Evolutionary conservation across 371 early-diverging fungal species (phyloP), one percentile per base, ranked within the genome.

Genomic region (Batkoa obscura): DNA sequence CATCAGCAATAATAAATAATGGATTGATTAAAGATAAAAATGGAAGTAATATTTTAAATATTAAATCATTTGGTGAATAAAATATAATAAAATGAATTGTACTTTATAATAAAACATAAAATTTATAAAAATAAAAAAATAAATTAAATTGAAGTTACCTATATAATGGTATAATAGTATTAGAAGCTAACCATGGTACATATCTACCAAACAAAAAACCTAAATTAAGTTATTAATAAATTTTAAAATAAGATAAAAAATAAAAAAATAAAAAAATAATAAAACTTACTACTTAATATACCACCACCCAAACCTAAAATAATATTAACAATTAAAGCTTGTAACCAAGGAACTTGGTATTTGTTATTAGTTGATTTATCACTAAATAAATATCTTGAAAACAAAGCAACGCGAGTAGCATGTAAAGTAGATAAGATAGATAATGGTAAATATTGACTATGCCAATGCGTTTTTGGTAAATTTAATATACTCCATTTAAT

Each of bases 181-280:
- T 55, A 15, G 55, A 55, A 32, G 55, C 43, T 33, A 55, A 43
- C 55, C 55, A 55, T 13, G 43, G 34, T 9, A 55, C 34, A 55
- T 55, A 34, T 6, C 43, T 13, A 23, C 55, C 55, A 32, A 43
- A 55, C 17, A 55, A 9, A 43, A 55, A 31, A 39, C 33, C 55
- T 55, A 32, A 31, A 9, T n/a, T n/a, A 47, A 47, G 31, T 47
- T 47, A 4, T 8, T 5, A 23, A 47, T 8, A 30, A 47, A 12
- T 12, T n/a, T n/a, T 6, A 46, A 50, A 10, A 50, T 32, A 3
- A 32, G 9, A 30, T 31, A n/a, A 43, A 31, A 55, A 42, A 42
- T 52, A 33, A 42, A 12, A 31, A 30, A 5, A 30, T 38, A 42
- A 33, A 12, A 52, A 9, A 52, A 9, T 38, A 43, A 39, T 43